Percentiles rank a stretch among this genome's conserved stretches.
Conservation (phyloP, 176 grass and related monocot species). For the Ensete glaucum region DNA sequence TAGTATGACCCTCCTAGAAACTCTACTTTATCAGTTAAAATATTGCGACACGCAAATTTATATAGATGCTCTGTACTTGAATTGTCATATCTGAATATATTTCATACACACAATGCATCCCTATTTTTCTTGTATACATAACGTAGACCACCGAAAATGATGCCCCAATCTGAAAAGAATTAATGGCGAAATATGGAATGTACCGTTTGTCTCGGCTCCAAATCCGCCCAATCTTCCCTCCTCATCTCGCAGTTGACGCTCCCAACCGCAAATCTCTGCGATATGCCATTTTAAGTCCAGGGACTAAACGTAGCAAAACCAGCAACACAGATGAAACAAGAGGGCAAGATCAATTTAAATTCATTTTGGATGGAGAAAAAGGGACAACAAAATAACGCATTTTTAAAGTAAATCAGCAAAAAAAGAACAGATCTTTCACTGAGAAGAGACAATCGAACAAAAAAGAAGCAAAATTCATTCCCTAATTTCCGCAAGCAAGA, state of each 20-base stretch:
- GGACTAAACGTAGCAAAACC: conserved; percentile 1
- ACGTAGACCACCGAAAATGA: background rate
- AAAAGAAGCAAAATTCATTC: background rate
- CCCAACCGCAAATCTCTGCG: conserved; percentile 81
- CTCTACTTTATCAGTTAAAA: too few relatives aligned
- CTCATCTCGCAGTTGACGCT: conserved; percentile 48
- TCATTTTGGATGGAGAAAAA: background rate
- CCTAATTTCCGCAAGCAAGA: background rate
- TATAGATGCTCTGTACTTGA: too few relatives aligned
- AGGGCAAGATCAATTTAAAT: background rate
- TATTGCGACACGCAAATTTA: too few relatives aligned
- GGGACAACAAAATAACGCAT: too few relatives aligned
- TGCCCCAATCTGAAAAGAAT: background rate
- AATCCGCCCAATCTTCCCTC: conserved; percentile 42
- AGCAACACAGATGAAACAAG: background rate
- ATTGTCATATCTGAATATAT: too few relatives aligned
- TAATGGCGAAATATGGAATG: conserved; percentile 8
- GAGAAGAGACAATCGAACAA: background rate
- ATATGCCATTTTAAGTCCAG: conserved; percentile 8
- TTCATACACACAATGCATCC: too few relatives aligned
- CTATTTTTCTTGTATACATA: too few relatives aligned
- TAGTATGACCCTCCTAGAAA: too few relatives aligned
- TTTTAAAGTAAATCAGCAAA: background rate
- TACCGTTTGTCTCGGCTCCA: conserved; percentile 44
- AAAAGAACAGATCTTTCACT: background rate